phyloP scores from a whole-genome alignment of 805 yeast species.

The Ogataea pignaliae region DNA sequence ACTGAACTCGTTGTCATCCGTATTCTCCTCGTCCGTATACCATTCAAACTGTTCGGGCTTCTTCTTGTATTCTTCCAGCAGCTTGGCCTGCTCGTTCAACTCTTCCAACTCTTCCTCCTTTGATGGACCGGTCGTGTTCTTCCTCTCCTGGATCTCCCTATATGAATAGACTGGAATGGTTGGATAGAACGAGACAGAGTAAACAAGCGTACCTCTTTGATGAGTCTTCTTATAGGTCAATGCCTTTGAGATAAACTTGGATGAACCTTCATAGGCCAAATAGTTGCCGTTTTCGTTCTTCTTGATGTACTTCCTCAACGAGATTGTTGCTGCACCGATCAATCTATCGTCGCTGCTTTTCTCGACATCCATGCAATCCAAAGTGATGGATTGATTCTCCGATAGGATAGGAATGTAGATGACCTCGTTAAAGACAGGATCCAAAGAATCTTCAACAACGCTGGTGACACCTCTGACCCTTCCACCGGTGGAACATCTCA shows the following conservation, averaged over 20 bases:
- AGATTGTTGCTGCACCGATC: conserved; percentile 53
- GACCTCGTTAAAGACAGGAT: conserved; percentile 59
- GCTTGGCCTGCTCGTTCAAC: conserved; percentile 41
- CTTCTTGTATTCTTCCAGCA: conserved; percentile 48
- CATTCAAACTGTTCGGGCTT: conserved; percentile 64
- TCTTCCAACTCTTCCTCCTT: conserved; percentile 38
- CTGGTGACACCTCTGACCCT: conserved; percentile 51
- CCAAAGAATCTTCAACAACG: conserved; percentile 46
- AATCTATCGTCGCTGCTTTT: conserved; percentile 55
- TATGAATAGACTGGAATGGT: conserved; percentile 57
- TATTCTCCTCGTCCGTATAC: conserved; percentile 44
- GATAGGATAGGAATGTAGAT: conserved; percentile 57
- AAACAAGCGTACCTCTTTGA: conserved; percentile 48
- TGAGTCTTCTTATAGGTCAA: conserved; percentile 32
- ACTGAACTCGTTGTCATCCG: conserved; percentile 27
- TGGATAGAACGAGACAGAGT: conserved; percentile 58
- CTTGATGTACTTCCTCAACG: conserved; percentile 45
- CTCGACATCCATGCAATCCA: conserved; percentile 67
- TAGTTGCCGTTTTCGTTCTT: conserved; percentile 43
- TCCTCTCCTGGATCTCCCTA: conserved; percentile 46
- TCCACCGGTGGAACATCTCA: conserved; percentile 54
- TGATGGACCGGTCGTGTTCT: conserved; percentile 34
- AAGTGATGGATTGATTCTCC: conserved; percentile 51
- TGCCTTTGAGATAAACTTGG: conserved; percentile 36
- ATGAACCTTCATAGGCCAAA: conserved; percentile 47